Evolutionary conservation across 2,329 filamentous ascomycete species (phyloP), one percentile per base, ranked within the genome.

Genomic region (Fusarium buxicola): DNA sequence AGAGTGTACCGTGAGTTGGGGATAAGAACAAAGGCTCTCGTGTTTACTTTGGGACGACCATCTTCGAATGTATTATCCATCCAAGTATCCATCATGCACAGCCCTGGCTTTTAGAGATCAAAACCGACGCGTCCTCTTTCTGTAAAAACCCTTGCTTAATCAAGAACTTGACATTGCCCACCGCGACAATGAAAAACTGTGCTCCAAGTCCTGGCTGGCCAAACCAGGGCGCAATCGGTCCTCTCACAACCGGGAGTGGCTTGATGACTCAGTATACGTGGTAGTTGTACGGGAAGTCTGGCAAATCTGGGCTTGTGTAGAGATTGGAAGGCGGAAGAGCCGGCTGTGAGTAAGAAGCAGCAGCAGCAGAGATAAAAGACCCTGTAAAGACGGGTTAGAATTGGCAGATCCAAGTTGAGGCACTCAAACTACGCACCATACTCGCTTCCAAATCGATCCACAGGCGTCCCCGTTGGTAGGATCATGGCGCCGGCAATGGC

Each of bases 391-490:
- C 11, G 3, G 18, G 28, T 70, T 43, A 70, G 52, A 41, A 7
- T 8, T 4, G 2, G 3, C 5, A 1, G 10, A 34, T 15, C 28
- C 5, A 25, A 31, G 4, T 1, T 11, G 3, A 3, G n/a, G 9
- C 3, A 32, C 10, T 30, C 11, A 16, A 21, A 3, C 3, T 15
- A 50, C 57, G 28, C 71, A 40, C 81, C 82, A 41, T 72, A 73
- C 60, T 82, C 80, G 9, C 73, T 73, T 1, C 82, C 82, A 44
- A 84, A 84, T 2, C 81, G 74, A 66, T 84, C 81, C 2, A 84
- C 59, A 21, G 81, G 71, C n/a, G 76, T 74, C 11, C 80, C 81
- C 0, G 69, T 69, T 2, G 61, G 57, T 1, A 84, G 68, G 1
- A 76, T 76, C 57, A 79, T 72, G 18, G 75, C 79, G 5, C 77